phyloP scores from a whole-genome alignment of 2,329 filamentous ascomycete species.

The Didymella glomerata region DNA sequence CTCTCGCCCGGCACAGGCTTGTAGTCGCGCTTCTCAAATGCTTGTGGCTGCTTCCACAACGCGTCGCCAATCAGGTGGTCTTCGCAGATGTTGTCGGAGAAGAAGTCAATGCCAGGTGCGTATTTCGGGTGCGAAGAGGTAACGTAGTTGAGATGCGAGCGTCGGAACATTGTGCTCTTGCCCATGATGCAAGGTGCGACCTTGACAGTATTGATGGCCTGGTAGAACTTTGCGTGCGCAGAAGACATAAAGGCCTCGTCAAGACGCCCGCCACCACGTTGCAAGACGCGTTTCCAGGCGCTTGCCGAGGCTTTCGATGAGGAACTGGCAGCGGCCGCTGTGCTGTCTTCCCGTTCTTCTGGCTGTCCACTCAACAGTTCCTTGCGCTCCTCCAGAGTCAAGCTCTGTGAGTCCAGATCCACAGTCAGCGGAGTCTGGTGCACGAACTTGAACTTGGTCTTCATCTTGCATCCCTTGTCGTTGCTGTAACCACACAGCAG shows the following conservation, averaged over 20 bases:
- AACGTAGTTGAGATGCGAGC: constrained; percentile 83
- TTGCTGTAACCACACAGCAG: constrained; percentile 75
- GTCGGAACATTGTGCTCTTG: constrained; percentile 98
- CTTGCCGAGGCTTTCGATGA: constrained; percentile 38
- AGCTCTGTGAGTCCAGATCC: constrained; percentile 62
- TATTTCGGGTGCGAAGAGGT: constrained; percentile 61
- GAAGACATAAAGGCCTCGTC: constrained; percentile 96
- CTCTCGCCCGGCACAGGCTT: constrained; percentile 36
- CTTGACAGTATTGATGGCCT: constrained; percentile 91
- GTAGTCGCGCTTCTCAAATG: constrained; percentile 41
- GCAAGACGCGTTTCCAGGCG: constrained; percentile 36
- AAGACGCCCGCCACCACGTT: constrained; percentile 76
- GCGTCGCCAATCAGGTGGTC: constrained; percentile 95
- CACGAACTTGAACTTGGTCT: constrained; percentile 79
- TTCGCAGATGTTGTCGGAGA: constrained; percentile 96
- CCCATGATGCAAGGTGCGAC: constrained; percentile 93
- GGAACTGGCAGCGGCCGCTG: constrained; percentile 40
- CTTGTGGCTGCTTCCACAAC: constrained; percentile 73
- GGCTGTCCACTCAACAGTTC: constrained; percentile 39
- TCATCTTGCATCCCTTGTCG: constrained; percentile 31
- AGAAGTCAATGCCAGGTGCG: constrained; percentile 83
- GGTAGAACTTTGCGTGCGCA: constrained; percentile 96
- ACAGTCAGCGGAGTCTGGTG: constrained; percentile 91
- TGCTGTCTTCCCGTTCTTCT: constrained; percentile 27
- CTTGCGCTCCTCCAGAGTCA: constrained; percentile 43